Base-by-base conservation (phyloP, 495 filamentous ascomycete species). In the Pseudotulostoma volvatum region DNA sequence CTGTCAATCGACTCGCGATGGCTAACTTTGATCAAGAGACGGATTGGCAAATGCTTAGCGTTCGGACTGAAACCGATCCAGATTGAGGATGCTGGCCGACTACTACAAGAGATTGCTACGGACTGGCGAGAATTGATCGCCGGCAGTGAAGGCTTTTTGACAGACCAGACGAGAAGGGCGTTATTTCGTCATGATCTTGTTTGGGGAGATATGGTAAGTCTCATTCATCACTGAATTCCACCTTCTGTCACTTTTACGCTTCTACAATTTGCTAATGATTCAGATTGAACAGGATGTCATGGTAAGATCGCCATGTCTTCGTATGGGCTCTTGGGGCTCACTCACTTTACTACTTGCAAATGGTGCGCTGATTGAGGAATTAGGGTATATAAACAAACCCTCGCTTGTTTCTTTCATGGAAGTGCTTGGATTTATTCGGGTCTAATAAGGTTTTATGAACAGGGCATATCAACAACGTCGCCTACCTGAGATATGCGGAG, bases 381-480 rank as follows among this genome's bases (percentile, higher is more conserved):
- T 18, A 39, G 37, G 37, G 37, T 39, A 13, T 9, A 31, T 33
- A 11, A 33, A 16, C 1, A n/a, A n/a, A n/a, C n/a, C n/a, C n/a
- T n/a, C n/a, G n/a, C n/a, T n/a, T n/a, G n/a, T n/a, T n/a, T n/a
- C n/a, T n/a, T n/a, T n/a, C n/a, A n/a, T n/a, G n/a, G n/a, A n/a
- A n/a, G n/a, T n/a, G n/a, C n/a, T n/a, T n/a, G n/a, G n/a, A n/a
- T n/a, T n/a, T 18, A 0, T 33, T 9, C 5, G 23, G 23, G 23
- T 2, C 39, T 39, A 44, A 46, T 19, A 36, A 32, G 19, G 18
- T 18, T 7, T 16, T 28, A 5, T 28, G 23, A 28, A 11, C 11
- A 77, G 79, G 78, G 3, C 88, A 95, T 52, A 79, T 94, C 17
- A 94, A 93, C 54, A 93, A 93, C 46, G 78, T 90, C 39, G 74